Evolutionary conservation across 2,329 filamentous ascomycete species (phyloP).

Genomic region (Diplocarpon rosae): DNA sequence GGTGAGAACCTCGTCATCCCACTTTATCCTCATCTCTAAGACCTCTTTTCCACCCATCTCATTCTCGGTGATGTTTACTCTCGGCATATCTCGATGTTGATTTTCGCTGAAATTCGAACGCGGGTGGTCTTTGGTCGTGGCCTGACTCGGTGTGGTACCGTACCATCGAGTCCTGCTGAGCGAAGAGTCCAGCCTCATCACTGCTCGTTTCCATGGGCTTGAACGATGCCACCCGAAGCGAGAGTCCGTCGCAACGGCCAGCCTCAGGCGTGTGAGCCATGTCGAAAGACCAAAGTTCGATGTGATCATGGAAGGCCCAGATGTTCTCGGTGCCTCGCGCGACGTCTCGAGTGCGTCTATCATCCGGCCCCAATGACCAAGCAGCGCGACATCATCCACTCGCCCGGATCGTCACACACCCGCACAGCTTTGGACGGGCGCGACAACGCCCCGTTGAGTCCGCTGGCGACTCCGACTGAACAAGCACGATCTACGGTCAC

Average conservation of each 20-base stretch:
- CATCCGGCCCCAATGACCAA: conserved; percentile 8
- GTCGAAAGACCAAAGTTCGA: conserved; percentile 6
- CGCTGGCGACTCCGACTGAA: not conserved
- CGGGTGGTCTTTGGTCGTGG: no score
- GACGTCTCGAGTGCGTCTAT: conserved; percentile 6
- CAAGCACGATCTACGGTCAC: not conserved
- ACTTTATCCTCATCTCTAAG: no score
- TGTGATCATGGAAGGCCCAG: conserved; percentile 6
- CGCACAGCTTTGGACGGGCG: not conserved
- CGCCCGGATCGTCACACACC: not conserved
- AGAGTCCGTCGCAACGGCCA: conserved; percentile 8
- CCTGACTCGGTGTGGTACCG: no score
- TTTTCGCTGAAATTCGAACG: no score
- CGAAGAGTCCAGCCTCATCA: no score
- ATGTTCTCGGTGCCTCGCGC: conserved; percentile 5
- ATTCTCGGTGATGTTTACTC: no score
- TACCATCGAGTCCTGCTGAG: no score
- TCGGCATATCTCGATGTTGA: no score
- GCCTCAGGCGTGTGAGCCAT: conserved; percentile 8
- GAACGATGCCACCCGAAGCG: conserved; percentile 2
- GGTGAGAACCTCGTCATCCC: no score
- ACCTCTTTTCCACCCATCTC: no score
- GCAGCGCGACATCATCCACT: not conserved
- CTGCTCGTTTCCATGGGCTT: no score
- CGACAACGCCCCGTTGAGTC: not conserved